Evolutionary conservation across 1,284 basidiomycete species (phyloP).

Genomic region (Leccinum fallax): DNA sequence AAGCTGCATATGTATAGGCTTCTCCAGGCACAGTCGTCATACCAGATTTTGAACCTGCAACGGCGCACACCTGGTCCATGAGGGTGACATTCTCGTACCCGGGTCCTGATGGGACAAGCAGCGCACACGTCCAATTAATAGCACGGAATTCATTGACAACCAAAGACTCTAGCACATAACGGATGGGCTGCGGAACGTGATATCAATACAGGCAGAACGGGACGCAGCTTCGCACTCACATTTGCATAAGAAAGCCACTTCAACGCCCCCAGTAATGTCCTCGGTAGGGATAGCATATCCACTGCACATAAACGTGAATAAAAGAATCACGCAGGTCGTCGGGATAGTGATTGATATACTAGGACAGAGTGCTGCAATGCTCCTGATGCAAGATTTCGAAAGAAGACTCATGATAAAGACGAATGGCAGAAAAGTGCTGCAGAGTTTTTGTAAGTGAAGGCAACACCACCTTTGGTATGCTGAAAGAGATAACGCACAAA

Average conservation of each 20-base stretch:
- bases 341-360: conserved; percentile 55
- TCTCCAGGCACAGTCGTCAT: conserved; percentile 18
- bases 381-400: conserved; percentile 56
- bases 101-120: conserved; percentile 48
- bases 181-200: conserved; percentile 39
- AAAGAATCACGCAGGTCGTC: conserved; percentile 53
- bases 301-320: conserved; percentile 48
- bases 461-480: too few relatives aligned
- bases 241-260: conserved; percentile 64
- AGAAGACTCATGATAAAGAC: conserved; percentile 34
- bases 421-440: conserved; percentile 54
- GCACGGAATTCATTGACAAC: conserved; percentile 58
- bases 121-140: conserved; percentile 53
- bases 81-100: conserved; percentile 56
- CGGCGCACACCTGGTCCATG: conserved; percentile 61
- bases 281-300: conserved; percentile 29
- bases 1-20: conserved; percentile 50
- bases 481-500: conserved; percentile 36
- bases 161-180: conserved; percentile 53
- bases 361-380: conserved; percentile 52
- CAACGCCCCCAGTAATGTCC: conserved; percentile 42
- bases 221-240: conserved; percentile 38
- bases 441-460: too few relatives aligned
- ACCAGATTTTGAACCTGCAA: conserved; percentile 37
- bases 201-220: neutral